Conservation (phyloP, 345 rosid species). For the Noccaea caerulescens region DNA sequence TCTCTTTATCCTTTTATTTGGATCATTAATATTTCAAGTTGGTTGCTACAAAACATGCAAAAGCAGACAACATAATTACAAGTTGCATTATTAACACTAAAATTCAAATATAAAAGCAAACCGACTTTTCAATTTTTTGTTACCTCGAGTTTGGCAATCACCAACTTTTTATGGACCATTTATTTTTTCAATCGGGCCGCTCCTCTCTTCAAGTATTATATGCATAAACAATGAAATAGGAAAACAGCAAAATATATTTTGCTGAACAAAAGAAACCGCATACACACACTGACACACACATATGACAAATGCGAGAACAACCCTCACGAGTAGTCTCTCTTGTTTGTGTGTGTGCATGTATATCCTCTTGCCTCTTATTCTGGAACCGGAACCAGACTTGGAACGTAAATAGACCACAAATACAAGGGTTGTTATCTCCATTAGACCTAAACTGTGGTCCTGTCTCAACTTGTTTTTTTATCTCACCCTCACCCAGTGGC, state of each 20-base stretch:
- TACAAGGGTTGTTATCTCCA: not conserved
- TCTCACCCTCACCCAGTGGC: slow-evolving; percentile 8
- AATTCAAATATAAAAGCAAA: slow-evolving; percentile 27
- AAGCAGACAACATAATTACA: slow-evolving; percentile 34
- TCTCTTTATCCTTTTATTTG: slow-evolving; percentile 1
- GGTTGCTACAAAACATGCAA: slow-evolving; percentile 24
- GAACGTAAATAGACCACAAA: not conserved
- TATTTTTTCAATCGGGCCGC: slow-evolving; percentile 23
- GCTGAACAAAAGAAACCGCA: no score
- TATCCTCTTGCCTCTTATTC: not conserved
- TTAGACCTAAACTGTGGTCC: not conserved
- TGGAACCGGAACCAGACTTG: slow-evolving; percentile 14
- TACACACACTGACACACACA: no score
- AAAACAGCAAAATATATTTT: no score
- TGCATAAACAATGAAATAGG: no score
- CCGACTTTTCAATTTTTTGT: slow-evolving; percentile 27
- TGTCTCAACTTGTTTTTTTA: slow-evolving; percentile 25
- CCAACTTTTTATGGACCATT: slow-evolving; percentile 27
- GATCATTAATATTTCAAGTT: slow-evolving; percentile 21
- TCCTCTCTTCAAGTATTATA: not conserved
- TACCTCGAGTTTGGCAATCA: slow-evolving; percentile 30
- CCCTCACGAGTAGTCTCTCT: not conserved
- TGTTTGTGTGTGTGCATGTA: not conserved
- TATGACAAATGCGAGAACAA: no score
- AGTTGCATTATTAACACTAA: slow-evolving; percentile 32